Evolutionary conservation across 169 alveolate species (phyloP), one percentile per base, ranked within the genome.

Genomic region (Ichthyophthirius multifiliis): DNA sequence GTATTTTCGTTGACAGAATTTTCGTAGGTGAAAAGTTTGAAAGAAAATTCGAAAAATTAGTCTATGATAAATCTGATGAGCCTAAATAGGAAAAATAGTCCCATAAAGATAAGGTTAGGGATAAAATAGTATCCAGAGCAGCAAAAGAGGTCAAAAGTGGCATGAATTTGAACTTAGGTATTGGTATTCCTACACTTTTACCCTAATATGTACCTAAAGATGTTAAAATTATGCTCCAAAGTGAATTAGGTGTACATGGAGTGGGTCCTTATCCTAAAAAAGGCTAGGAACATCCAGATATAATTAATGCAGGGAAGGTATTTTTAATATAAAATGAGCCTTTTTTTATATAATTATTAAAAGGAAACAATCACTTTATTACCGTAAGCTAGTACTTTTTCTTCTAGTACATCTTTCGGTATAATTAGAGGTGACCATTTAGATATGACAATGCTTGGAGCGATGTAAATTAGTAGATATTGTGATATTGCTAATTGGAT

Each of bases 401-500:
- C 84, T n/a, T 63, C 88, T 18, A 75, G 90, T 31, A 75, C 37
- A 30, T 79, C 93, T 32, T 89, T 92, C 64, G 89, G 82, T 32
- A 83, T 92, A 47, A 87, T 92, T 43, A 82, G 96, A 89, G 96
- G 96, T 30, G 94, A 94, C 1, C 94, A 92, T 43, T 30, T 89
- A 3, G 94, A 89, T 76, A 15, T 92, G 62, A 82, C 93, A 2
- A 80, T 92, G 27, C 76, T 92, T 4, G 96, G 96, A 65, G 94
- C 87, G 4, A 83, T 89, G 48, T 74, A 92, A 75, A 88, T 86
- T n/a, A 76, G 82, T 34, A 80, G 76, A 65, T 55, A 79, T 20
- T 94, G 93, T 39, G 93, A 89, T 46, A 45, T 92, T 4, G 93
- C 96, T 9, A 92, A 89, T 65, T 92, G 96, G 96, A 89, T 92